These are phyloP conservation scores for Pharus latifolius DNA, from an alignment of 176 grass and related monocot species.

Conservation along the genomic window DNA sequence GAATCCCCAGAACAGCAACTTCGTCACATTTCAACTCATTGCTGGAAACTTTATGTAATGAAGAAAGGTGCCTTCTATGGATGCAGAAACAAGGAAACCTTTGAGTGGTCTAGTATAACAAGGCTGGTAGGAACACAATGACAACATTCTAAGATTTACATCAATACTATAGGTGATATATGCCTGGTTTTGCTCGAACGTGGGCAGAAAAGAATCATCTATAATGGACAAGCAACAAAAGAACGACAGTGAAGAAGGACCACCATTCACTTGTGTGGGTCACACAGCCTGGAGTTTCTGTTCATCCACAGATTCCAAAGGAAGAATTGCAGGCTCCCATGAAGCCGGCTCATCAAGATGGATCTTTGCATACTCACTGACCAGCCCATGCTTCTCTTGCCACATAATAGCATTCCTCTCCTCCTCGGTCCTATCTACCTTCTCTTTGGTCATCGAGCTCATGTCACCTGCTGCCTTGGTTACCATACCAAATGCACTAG, in stretches of 20 bases:
- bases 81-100: not conserved
- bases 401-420: conserved; percentile 73
- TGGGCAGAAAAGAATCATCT: conserved; percentile 14
- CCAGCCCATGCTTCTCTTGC: conserved; percentile 64
- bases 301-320: conserved; percentile 66
- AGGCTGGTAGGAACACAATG: conserved; percentile 1
- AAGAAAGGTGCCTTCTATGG: not conserved
- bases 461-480: conserved; percentile 74
- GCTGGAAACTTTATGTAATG: not conserved
- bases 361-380: conserved; percentile 69
- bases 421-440: conserved; percentile 77
- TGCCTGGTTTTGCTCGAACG: not conserved
- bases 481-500: conserved; percentile 61
- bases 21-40: not conserved
- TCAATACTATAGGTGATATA: not conserved
- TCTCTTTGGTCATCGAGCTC: conserved; percentile 70
- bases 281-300: conserved; percentile 60
- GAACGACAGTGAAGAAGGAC: not conserved
- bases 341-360: conserved; percentile 67
- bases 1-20: not conserved
- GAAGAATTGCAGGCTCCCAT: conserved; percentile 62
- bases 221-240: conserved; percentile 26
- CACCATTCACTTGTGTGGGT: not conserved
- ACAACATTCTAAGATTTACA: conserved; percentile 30
- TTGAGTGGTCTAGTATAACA: conserved; percentile 6